Conservation (phyloP, 768 basidiomycete species). For the Phanerodontia chrysosporium region DNA sequence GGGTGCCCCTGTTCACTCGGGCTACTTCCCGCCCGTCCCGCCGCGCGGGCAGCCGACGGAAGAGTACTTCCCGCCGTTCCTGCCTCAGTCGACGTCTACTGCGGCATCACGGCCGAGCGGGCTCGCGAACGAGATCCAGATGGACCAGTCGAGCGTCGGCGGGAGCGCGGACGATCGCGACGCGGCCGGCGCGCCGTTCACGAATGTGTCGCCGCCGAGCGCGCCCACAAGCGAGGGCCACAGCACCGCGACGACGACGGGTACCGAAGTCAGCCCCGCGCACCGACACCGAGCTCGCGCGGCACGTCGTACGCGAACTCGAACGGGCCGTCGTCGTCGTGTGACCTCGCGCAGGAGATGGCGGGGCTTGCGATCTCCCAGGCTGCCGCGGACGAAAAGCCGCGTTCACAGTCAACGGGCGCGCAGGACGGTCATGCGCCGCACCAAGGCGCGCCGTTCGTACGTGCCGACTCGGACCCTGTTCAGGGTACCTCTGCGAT, state of each 20-base stretch:
- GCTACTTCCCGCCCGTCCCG: slow-evolving; percentile 41
- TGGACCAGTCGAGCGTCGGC: slow-evolving; percentile 10
- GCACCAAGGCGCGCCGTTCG: background rate
- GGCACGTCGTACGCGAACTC: slow-evolving; percentile 23
- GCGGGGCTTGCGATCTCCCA: background rate
- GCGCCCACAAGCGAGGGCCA: background rate
- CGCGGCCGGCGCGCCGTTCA: background rate
- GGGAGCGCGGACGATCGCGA: slow-evolving; percentile 3
- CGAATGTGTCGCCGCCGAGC: background rate
- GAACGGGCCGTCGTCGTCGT: slow-evolving; percentile 1
- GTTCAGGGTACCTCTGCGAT: slow-evolving; percentile 40
- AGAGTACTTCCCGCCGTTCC: slow-evolving; percentile 42
- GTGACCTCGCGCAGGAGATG: slow-evolving; percentile 4
- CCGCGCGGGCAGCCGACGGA: slow-evolving; percentile 11
- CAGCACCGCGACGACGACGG: slow-evolving; percentile 4
- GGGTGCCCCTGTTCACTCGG: slow-evolving; percentile 51
- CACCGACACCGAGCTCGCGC: slow-evolving; percentile 18
- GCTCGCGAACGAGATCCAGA: slow-evolving; percentile 26
- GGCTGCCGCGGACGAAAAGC: background rate
- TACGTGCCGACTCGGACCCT: slow-evolving; percentile 7
- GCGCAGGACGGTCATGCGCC: background rate
- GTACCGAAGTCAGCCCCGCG: slow-evolving; percentile 6
- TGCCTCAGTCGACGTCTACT: slow-evolving; percentile 8
- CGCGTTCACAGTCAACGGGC: background rate
- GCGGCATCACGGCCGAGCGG: slow-evolving; percentile 18